Percentiles rank a stretch among this genome's conserved stretches.
phyloP scores from a whole-genome alignment of 2,329 filamentous ascomycete species.

The Colletotrichum nymphaeae region DNA sequence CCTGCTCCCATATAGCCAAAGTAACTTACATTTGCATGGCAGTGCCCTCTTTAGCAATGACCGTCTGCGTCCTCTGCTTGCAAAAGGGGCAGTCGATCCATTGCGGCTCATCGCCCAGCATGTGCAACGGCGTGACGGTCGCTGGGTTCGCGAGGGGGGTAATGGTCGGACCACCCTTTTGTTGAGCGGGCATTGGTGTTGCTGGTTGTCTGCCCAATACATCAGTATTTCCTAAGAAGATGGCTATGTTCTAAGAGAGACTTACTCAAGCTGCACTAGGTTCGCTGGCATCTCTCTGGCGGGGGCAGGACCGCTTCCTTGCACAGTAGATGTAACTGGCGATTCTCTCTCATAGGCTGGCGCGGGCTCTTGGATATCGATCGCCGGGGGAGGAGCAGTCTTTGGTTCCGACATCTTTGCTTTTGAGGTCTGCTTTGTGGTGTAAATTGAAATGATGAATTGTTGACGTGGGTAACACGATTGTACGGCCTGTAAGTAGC shows the following conservation, averaged over 20 bases:
- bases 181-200: neutral
- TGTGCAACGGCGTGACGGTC: constrained; percentile 38
- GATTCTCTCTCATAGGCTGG: neutral
- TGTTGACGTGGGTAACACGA: neutral
- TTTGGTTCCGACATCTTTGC: neutral
- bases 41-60: constrained; percentile 39
- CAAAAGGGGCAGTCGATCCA: constrained; percentile 47
- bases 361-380: neutral
- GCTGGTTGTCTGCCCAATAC: neutral
- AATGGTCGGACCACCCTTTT: neutral
- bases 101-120: constrained; percentile 40
- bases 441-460: neutral
- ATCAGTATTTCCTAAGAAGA: neutral
- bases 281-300: neutral
- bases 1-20: too few relatives aligned
- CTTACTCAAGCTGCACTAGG: neutral
- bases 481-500: neutral
- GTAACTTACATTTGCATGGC: constrained; percentile 7
- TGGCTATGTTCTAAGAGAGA: neutral
- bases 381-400: neutral
- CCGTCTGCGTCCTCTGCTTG: constrained; percentile 39
- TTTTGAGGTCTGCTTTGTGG: neutral
- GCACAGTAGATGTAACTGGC: neutral
- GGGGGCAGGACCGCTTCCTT: neutral
- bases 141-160: neutral